Evolutionary conservation across 208 protist genomes (phyloP), one percentile per base, ranked within the genome.

Genomic region (Trypanosoma caninum): DNA sequence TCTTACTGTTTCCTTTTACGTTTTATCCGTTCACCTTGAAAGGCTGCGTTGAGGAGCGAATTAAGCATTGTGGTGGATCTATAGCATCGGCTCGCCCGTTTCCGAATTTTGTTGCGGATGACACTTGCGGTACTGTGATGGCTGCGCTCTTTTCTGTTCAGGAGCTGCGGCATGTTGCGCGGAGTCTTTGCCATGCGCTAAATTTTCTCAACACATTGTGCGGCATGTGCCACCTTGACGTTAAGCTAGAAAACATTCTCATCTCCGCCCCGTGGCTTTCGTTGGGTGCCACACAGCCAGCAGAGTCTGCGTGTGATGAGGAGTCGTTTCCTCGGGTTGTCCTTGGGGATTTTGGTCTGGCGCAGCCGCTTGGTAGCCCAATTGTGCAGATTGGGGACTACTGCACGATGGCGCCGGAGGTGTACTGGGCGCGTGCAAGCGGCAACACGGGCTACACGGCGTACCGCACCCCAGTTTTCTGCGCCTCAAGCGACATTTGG

Each of bases 311-410:
- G 37, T 34, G 30, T 40, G 22, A 9, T 47, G 37, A 20, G 6
- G 22, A 38, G 25, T 3, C 30, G 2, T 25, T 59, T 14, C 57
- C 57, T 9, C 65, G 44, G 25, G 38, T 77, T 31, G 53, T 66
- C 1, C 25, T 77, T 5, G 54, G 48, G 10, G 72, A 78, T 45
- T 58, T 78, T 31, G 72, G 72, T 13, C 65, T 69, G 33, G 66
- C 66, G 14, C 68, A 70, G 44, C 47, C 23, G 38, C 64, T 74
- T 34, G 62, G 62, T 1, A 11, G 33, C 14, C 48, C 56, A 5
- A 61, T 61, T 18, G 16, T 69, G 16, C 72, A 78, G 51, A 53
- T 78, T 22, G 72, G 72, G 9, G 72, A 78, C 64, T 78, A 76
- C 33, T 42, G 35, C 28, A 75, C 60, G 25, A 78, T 78, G 72